A percentile compares a stretch with the other conserved stretches of the same genome.
These are phyloP conservation scores for Sugiyamaella neomexicana DNA, from an alignment of 1,139 yeast species.

Conservation along the genomic window DNA sequence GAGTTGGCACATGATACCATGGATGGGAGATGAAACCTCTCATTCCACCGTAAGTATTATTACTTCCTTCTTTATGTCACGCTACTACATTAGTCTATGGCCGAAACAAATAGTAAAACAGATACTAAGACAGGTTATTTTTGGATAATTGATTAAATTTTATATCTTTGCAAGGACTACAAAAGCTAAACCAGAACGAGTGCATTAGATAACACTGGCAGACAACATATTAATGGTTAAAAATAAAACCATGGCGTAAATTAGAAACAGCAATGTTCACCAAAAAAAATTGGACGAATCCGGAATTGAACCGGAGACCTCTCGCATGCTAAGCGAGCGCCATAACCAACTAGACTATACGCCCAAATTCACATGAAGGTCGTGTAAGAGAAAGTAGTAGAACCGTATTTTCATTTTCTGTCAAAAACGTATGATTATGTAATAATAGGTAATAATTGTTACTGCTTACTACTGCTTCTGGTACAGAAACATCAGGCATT, in stretches of 20 bases:
- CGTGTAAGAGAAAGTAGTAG: neutral
- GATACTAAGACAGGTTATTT: neutral
- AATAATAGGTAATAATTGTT: neutral
- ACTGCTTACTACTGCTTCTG: too few relatives aligned
- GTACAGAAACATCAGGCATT: too few relatives aligned
- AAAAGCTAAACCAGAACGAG: neutral
- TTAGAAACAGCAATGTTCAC: too few relatives aligned
- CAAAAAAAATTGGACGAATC: slow-evolving; percentile 26
- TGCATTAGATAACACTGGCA: too few relatives aligned
- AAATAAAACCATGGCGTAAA: too few relatives aligned
- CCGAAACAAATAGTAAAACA: neutral
- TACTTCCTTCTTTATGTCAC: neutral
- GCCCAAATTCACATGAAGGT: slow-evolving; percentile 21
- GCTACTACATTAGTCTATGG: neutral
- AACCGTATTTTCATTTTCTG: too few relatives aligned
- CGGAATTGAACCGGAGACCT: slow-evolving; percentile 32
- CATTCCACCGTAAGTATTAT: too few relatives aligned
- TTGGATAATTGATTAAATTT: neutral
- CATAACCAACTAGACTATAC: slow-evolving; percentile 29
- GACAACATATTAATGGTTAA: too few relatives aligned
- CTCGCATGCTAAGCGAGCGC: slow-evolving; percentile 27
- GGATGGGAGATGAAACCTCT: too few relatives aligned
- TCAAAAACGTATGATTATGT: neutral
- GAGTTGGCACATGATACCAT: too few relatives aligned
- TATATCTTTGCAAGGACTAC: neutral